phyloP scores from a whole-genome alignment of 75 land plant species.

The Cupressus sempervirens region DNA sequence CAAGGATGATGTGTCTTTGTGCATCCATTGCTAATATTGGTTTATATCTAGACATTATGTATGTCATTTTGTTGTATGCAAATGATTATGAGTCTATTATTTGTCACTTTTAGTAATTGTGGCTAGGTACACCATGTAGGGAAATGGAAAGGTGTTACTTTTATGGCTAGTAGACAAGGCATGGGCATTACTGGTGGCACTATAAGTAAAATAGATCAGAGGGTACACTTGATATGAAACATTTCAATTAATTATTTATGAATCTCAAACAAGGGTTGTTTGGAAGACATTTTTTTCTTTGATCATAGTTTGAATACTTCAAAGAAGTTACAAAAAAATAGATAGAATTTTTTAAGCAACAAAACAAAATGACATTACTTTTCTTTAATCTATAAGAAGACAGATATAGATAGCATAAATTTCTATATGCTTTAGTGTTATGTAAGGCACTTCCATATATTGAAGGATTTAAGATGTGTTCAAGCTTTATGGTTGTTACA shows the following conservation, averaged over 20 bases:
- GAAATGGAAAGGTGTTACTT: slow-evolving; percentile 90
- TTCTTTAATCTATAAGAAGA: not conserved
- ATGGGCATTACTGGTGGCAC: slow-evolving; percentile 94
- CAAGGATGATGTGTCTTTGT: not conserved
- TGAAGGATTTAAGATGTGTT: not conserved
- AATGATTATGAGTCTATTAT: not conserved
- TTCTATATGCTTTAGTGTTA: not conserved
- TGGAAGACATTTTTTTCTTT: not conserved
- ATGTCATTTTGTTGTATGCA: not conserved
- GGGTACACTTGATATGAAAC: not conserved
- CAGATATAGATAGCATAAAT: not conserved
- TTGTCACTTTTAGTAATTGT: slow-evolving; percentile 17
- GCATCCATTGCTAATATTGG: not conserved
- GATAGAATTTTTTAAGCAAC: not conserved
- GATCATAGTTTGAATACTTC: not conserved
- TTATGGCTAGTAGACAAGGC: slow-evolving; percentile 95
- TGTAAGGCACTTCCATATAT: not conserved
- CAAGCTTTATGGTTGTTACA: not conserved
- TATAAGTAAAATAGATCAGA: slow-evolving; percentile 31
- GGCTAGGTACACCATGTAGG: slow-evolving; percentile 92
- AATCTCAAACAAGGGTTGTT: not conserved
- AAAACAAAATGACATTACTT: not conserved
- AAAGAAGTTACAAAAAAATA: not conserved
- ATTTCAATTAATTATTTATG: not conserved
- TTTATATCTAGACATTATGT: not conserved